phyloP scores from a whole-genome alignment of 192 early-diverging fungal species.

The Podila epicladia region DNA sequence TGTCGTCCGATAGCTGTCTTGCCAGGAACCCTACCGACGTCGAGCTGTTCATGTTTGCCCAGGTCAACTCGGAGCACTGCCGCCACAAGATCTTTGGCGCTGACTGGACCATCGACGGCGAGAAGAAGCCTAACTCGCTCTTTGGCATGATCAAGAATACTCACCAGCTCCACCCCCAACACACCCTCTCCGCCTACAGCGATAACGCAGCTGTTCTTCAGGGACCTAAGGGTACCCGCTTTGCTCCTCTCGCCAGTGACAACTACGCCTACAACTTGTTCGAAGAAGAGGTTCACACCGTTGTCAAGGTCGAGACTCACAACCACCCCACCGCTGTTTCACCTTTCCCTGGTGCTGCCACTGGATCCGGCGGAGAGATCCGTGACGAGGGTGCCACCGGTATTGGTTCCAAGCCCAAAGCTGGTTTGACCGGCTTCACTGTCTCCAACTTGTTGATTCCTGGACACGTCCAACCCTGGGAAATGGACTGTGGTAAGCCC shows the following conservation, averaged over 20 bases:
- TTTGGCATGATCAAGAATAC: constrained; percentile 98
- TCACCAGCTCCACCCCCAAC: constrained; percentile 79
- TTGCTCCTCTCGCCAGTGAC: constrained; percentile 56
- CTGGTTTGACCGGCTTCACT: constrained; percentile 94
- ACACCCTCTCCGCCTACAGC: constrained; percentile 95
- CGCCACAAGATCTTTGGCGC: constrained; percentile 99
- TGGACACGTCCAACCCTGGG: constrained; percentile 93
- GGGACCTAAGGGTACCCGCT: constrained; percentile 72
- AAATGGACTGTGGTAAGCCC: constrained; percentile 86
- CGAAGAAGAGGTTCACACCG: constrained; percentile 85
- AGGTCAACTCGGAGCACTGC: constrained; percentile 99
- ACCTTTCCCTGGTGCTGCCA: constrained; percentile 97
- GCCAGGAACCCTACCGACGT: constrained; percentile 96
- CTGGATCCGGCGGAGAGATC: constrained; percentile 99
- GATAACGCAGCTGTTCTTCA: constrained; percentile 98
- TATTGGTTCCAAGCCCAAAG: constrained; percentile 93
- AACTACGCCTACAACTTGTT: constrained; percentile 68
- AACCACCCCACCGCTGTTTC: constrained; percentile 99
- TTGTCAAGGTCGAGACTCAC: constrained; percentile 99
- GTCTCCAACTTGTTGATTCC: constrained; percentile 97
- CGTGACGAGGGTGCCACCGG: constrained; percentile 99
- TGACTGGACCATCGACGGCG: constrained; percentile 96
- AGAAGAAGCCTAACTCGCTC: constrained; percentile 80
- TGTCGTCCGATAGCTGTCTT: constrained; percentile 57
- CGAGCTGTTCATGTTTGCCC: constrained; percentile 99